A percentile compares a stretch with the other conserved stretches of the same genome.
These are phyloP conservation scores for Platanthera guangdongensis DNA, from an alignment of 106 monocot species.

Conservation along the genomic window DNA sequence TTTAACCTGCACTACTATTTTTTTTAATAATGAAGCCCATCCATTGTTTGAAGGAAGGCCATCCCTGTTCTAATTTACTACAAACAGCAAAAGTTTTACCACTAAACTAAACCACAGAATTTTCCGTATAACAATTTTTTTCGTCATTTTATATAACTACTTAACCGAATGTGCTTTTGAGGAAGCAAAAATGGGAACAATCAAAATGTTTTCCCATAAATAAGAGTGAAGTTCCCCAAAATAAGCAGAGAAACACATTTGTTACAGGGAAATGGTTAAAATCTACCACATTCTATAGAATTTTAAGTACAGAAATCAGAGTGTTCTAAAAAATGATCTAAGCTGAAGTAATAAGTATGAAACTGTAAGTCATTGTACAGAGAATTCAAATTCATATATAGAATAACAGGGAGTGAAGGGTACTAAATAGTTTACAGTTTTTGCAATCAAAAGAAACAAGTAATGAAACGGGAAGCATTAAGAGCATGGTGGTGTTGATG, in stretches of 20 bases:
- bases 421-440: too few relatives aligned
- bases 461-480: background rate
- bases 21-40: too few relatives aligned
- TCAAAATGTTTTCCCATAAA: background rate
- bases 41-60: too few relatives aligned
- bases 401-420: background rate
- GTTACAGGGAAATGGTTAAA: background rate
- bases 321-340: background rate
- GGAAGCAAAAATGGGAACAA: too few relatives aligned
- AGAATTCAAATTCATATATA: background rate
- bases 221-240: background rate
- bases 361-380: background rate
- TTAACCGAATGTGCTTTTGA: too few relatives aligned
- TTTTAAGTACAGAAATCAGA: background rate
- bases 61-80: too few relatives aligned
- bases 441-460: too few relatives aligned
- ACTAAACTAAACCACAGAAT: too few relatives aligned
- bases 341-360: background rate
- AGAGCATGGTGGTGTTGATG: background rate
- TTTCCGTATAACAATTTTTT: too few relatives aligned
- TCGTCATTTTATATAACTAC: too few relatives aligned
- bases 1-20: too few relatives aligned
- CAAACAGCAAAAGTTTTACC: too few relatives aligned
- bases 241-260: background rate
- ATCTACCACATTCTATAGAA: background rate